These are phyloP conservation scores for Crepidotus variabilis DNA, from an alignment of 768 basidiomycete species.

Conservation along the genomic window DNA sequence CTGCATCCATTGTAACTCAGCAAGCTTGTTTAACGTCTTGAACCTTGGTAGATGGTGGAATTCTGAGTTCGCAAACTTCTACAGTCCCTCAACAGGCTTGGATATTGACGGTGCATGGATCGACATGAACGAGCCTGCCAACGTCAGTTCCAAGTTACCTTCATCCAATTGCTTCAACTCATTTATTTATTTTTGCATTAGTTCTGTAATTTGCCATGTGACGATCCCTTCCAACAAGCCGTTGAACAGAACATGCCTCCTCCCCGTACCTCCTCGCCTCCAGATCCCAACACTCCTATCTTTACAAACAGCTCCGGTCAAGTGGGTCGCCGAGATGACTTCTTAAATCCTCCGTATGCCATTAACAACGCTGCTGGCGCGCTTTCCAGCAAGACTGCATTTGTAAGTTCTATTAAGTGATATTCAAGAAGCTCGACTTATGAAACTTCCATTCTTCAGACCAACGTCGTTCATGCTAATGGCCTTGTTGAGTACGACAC, in stretches of 20 bases:
- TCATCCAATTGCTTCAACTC: neutral
- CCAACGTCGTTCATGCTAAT: constrained; percentile 49
- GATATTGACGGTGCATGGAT: constrained; percentile 76
- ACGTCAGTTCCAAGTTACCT: constrained; percentile 28
- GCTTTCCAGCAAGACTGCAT: constrained; percentile 52
- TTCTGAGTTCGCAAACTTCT: constrained; percentile 56
- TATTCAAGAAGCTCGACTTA: neutral
- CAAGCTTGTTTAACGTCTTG: neutral
- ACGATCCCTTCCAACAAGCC: constrained; percentile 58
- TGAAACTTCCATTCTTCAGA: constrained; percentile 20
- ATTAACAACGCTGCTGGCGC: constrained; percentile 55
- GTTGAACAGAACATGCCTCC: constrained; percentile 51
- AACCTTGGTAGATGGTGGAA: constrained; percentile 50
- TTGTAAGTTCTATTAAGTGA: constrained; percentile 29
- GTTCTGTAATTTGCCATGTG: constrained; percentile 65
- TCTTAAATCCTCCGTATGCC: constrained; percentile 51
- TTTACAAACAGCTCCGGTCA: constrained; percentile 25
- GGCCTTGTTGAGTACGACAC: constrained; percentile 57
- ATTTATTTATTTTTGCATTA: constrained; percentile 16
- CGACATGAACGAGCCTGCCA: constrained; percentile 73
- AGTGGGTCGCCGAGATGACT: constrained; percentile 23
- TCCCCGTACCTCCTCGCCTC: constrained; percentile 41
- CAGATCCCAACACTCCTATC: constrained; percentile 50
- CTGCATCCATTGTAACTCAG: neutral
- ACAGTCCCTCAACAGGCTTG: constrained; percentile 46